phyloP scores from a whole-genome alignment of 805 yeast species.

The Lachancea dasiensis region DNA sequence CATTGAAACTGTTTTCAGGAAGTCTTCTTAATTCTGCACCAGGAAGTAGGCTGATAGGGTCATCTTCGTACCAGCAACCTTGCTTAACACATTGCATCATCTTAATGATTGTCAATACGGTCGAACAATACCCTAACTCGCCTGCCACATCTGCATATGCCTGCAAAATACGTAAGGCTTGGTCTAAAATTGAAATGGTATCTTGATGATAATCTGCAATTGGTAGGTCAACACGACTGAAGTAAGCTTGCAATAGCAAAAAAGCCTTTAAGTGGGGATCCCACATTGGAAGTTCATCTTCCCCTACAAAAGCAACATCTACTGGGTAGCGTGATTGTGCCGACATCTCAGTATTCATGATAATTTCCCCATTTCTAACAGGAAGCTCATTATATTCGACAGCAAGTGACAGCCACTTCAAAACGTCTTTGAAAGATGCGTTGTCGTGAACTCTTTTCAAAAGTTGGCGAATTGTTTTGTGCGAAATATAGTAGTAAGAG shows the following conservation, averaged over 20 bases:
- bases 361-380: slow-evolving; percentile 86
- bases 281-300: slow-evolving; percentile 63
- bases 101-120: slow-evolving; percentile 56
- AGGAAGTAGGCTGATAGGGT: slow-evolving; percentile 44
- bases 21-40: slow-evolving; percentile 36
- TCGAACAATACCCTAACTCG: slow-evolving; percentile 65
- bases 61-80: slow-evolving; percentile 79
- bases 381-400: slow-evolving; percentile 84
- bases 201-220: slow-evolving; percentile 95
- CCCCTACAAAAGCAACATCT: slow-evolving; percentile 54
- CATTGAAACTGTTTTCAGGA: slow-evolving; percentile 16
- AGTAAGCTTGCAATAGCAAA: slow-evolving; percentile 74
- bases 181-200: slow-evolving; percentile 88
- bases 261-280: slow-evolving; percentile 81
- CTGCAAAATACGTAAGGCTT: slow-evolving; percentile 86
- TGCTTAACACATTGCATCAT: slow-evolving; percentile 87
- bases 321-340: slow-evolving; percentile 57
- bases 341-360: slow-evolving; percentile 79
- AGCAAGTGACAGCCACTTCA: slow-evolving; percentile 45
- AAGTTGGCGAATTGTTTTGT: slow-evolving; percentile 73
- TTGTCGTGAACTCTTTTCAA: slow-evolving; percentile 43
- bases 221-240: slow-evolving; percentile 76
- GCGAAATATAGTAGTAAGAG: slow-evolving; percentile 90
- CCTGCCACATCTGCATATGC: slow-evolving; percentile 88
- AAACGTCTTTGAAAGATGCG: slow-evolving; percentile 40